phyloP scores from a whole-genome alignment of 2,329 filamentous ascomycete species.

The Exophiala alcalophila region DNA sequence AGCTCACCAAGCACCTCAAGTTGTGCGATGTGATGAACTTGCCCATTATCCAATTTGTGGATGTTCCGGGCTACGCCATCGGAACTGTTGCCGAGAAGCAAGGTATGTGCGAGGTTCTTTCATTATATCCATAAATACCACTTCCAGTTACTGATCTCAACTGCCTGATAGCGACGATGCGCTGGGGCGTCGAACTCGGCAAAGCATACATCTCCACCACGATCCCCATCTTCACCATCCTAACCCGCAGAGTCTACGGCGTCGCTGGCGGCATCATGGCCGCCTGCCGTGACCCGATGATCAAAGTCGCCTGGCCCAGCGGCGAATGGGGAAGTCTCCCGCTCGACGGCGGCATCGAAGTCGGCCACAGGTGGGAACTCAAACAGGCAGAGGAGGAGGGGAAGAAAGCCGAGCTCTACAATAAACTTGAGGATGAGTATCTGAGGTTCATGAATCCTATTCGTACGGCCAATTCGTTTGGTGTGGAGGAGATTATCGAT shows the following conservation, averaged over 20 bases:
- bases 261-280: slow-evolving; percentile 65
- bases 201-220: slow-evolving; percentile 63
- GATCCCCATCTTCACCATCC: slow-evolving; percentile 61
- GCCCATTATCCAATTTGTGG: slow-evolving; percentile 61
- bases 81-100: slow-evolving; percentile 57
- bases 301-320: slow-evolving; percentile 62
- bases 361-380: slow-evolving; percentile 59
- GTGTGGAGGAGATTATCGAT: slow-evolving; percentile 64
- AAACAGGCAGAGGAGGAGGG: slow-evolving; percentile 53
- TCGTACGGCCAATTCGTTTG: slow-evolving; percentile 62
- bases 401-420: slow-evolving; percentile 54
- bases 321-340: slow-evolving; percentile 63
- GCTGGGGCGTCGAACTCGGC: slow-evolving; percentile 60
- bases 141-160: slow-evolving; percentile 1
- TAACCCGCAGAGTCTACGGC: slow-evolving; percentile 60
- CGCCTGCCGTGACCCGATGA: slow-evolving; percentile 58
- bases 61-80: slow-evolving; percentile 60
- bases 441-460: slow-evolving; percentile 62
- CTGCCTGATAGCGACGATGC: slow-evolving; percentile 56
- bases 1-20: slow-evolving; percentile 59
- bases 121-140: no score
- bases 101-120: slow-evolving; percentile 3
- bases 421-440: slow-evolving; percentile 60
- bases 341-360: slow-evolving; percentile 63
- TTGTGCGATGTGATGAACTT: slow-evolving; percentile 65